Percentiles rank a stretch among this genome's conserved stretches.
These are phyloP conservation scores for Cercospora zeina DNA, from an alignment of 2,329 filamentous ascomycete species.

Conservation along the genomic window DNA sequence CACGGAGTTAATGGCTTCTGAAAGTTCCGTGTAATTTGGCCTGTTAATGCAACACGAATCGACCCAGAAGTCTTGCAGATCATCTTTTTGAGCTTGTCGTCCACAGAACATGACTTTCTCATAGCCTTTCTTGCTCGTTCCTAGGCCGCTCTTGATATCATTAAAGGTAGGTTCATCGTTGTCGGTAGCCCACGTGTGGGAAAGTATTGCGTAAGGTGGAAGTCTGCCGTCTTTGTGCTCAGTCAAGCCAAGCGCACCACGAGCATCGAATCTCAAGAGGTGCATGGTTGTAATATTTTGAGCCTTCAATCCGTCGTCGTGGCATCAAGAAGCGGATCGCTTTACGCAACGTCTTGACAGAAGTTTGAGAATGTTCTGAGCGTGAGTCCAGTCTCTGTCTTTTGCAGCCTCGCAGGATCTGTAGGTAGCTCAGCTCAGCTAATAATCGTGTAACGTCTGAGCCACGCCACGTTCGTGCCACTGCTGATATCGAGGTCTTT, in stretches of 20 bases:
- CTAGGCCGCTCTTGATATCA: not conserved
- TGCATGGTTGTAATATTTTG: no score
- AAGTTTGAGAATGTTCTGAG: not conserved
- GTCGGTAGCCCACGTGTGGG: constrained; percentile 11
- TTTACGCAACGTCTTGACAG: not conserved
- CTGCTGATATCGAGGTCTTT: no score
- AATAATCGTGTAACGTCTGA: no score
- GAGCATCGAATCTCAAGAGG: not conserved
- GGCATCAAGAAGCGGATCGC: not conserved
- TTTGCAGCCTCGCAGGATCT: not conserved
- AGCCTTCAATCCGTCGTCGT: no score
- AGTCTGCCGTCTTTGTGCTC: not conserved
- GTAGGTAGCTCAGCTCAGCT: not conserved
- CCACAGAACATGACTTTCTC: constrained; percentile 4
- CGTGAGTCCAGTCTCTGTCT: no score
- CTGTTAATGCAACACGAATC: constrained; percentile 17
- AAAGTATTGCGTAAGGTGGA: constrained; percentile 12
- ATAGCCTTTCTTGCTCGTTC: constrained; percentile 2
- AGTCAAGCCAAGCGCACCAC: not conserved
- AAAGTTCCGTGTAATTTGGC: not conserved
- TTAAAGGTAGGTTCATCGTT: constrained; percentile 3
- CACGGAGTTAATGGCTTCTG: not conserved
- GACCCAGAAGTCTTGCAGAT: constrained; percentile 4
- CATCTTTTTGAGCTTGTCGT: not conserved
- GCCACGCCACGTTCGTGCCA: no score